Percentiles rank a stretch among this genome's conserved stretches.
Conservation (phyloP, 192 early-diverging fungal genomes). For the Coemansia sp. region DNA sequence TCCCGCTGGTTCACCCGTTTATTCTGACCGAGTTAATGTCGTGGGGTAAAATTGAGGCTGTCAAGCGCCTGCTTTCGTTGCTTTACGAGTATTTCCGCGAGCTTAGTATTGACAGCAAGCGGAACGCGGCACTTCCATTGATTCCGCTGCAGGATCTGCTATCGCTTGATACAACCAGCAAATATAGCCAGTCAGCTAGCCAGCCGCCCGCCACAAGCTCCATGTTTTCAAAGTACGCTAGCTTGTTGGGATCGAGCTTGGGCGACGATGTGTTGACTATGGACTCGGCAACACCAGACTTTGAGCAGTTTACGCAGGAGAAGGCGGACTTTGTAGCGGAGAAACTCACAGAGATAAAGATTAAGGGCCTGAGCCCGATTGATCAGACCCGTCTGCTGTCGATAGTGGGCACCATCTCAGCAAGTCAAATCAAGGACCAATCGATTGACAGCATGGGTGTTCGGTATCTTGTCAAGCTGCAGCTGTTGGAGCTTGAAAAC, state of each 20-base stretch:
- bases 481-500: conserved; percentile 61
- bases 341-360: conserved; percentile 46
- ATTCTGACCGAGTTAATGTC: conserved; percentile 52
- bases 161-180: background rate
- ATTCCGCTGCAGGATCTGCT: conserved; percentile 37
- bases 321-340: conserved; percentile 48
- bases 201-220: background rate
- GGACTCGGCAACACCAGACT: conserved; percentile 19
- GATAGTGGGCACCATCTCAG: conserved; percentile 66
- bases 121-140: conserved; percentile 22
- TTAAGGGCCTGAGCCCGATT: conserved; percentile 58
- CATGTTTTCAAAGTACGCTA: conserved; percentile 24
- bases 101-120: conserved; percentile 19
- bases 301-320: conserved; percentile 38
- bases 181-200: background rate
- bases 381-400: conserved; percentile 76
- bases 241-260: conserved; percentile 15
- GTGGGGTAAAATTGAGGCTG: conserved; percentile 45
- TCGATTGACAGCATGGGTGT: conserved; percentile 86
- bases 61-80: conserved; percentile 29
- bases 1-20: conserved; percentile 46
- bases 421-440: conserved; percentile 62
- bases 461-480: conserved; percentile 78
- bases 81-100: conserved; percentile 49
- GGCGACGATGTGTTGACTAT: conserved; percentile 6